These are phyloP conservation scores for Xerocomus brunneocitrinus DNA, from an alignment of 768 basidiomycete species.

Conservation along the genomic window DNA sequence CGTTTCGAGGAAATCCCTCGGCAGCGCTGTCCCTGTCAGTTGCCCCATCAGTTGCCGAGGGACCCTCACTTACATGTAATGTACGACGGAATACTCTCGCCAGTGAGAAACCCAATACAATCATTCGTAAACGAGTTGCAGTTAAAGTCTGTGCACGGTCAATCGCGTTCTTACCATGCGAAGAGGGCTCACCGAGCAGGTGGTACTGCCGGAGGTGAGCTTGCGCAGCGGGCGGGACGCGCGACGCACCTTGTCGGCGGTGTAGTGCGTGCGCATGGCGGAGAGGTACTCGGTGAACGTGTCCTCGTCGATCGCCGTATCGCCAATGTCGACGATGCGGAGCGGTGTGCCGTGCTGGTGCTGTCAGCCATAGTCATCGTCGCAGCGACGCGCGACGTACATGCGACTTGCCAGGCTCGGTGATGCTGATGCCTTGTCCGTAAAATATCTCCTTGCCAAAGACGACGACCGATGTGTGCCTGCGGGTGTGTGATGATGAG, in stretches of 20 bases:
- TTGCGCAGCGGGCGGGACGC: not conserved
- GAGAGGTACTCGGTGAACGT: conserved; percentile 82
- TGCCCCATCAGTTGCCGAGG: too few species aligned
- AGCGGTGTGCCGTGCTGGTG: conserved; percentile 72
- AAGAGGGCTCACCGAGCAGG: conserved; percentile 54
- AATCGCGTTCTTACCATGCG: too few species aligned
- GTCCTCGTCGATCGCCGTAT: conserved; percentile 74
- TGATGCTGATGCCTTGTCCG: conserved; percentile 76
- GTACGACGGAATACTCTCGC: conserved; percentile 71
- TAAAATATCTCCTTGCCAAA: conserved; percentile 87
- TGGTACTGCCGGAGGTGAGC: conserved; percentile 57
- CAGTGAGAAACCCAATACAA: conserved; percentile 81
- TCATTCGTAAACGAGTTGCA: conserved; percentile 95
- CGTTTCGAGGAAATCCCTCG: conserved; percentile 81
- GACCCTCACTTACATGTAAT: conserved; percentile 56
- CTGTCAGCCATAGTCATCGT: too few species aligned
- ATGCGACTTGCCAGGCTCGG: conserved; percentile 76
- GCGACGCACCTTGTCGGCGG: conserved; percentile 74
- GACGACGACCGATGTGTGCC: conserved; percentile 92
- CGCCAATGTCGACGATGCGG: conserved; percentile 69
- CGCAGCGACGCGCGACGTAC: conserved; percentile 31
- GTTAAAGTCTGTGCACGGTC: conserved; percentile 71
- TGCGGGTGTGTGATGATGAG: conserved; percentile 24
- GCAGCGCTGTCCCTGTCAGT: conserved; percentile 48
- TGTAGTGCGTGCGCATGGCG: conserved; percentile 76